These are phyloP conservation scores for Stevia rebaudiana DNA, from an alignment of 140 eudicot genomes.

Conservation along the genomic window DNA sequence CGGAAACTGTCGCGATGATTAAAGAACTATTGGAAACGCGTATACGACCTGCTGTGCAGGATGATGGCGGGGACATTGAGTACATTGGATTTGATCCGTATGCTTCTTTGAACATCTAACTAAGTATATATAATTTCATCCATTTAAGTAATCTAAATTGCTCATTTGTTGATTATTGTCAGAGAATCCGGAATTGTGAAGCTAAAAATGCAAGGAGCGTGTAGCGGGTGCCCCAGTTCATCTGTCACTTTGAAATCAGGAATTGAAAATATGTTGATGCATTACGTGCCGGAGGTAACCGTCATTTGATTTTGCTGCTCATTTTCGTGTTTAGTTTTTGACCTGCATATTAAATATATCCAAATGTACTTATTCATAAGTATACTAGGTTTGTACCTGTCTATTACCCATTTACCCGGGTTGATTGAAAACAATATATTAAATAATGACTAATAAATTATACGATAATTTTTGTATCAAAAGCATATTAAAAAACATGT, in stretches of 20 bases:
- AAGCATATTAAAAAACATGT: too few species aligned
- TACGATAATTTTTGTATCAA: too few species aligned
- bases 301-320: neutral
- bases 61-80: constrained; percentile 96
- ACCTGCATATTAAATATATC: neutral
- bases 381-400: too few species aligned
- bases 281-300: constrained; percentile 86
- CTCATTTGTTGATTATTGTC: constrained; percentile 5
- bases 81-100: constrained; percentile 83
- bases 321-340: constrained; percentile 1
- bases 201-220: constrained; percentile 99
- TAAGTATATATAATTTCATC: neutral
- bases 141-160: neutral
- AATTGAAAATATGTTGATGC: constrained; percentile 97
- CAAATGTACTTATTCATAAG: too few species aligned
- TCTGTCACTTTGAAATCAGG: constrained; percentile 96
- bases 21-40: constrained; percentile 93
- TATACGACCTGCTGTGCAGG: constrained; percentile 96
- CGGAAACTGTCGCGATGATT: constrained; percentile 98
- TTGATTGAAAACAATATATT: too few species aligned
- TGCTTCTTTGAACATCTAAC: constrained; percentile 18
- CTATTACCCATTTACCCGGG: too few species aligned
- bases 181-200: constrained; percentile 88
- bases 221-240: constrained; percentile 99
- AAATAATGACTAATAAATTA: too few species aligned